Evolutionary conservation across 805 yeast genomes (phyloP), one percentile per base, ranked within the genome.

Genomic region (Lachancea quebecensis): DNA sequence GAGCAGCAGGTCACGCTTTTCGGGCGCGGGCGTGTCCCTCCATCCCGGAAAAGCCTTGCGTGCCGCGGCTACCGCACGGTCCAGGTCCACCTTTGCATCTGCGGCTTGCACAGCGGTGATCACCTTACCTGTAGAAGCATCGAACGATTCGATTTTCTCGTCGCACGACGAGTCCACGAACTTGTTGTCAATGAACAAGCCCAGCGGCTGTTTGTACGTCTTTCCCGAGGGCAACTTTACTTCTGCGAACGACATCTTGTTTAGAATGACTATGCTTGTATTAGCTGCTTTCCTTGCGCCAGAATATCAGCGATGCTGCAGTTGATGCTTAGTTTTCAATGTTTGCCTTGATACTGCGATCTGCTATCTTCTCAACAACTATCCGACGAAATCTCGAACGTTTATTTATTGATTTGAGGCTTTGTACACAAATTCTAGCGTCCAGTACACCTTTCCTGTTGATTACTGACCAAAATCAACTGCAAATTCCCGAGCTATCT

Each of bases 171-270:
- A 76, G 36, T 69, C 59, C 29, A 80, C 82, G 57, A 75, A 82
- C 60, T 84, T 83, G 62, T 82, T 82, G 70, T 83, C 79, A 64
- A 85, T 83, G 72, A 82, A 85, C 50, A 82, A 68, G 45, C 89
- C 90, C 32, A 82, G 73, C 50, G 93, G 89, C 73, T 84, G 91
- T 38, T 73, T 73, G 66, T 81, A 82, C 27, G 68, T 62, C 37
- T 65, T 68, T 37, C 95, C 95, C 54, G 81, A 79, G 51, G 95
- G 93, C 50, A 83, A 68, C 11, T 64, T 67, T 50, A 80, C 64
- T 17, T 69, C 70, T 35, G 50, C 44, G 35, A 46, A 50, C 35
- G 25, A 48, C n/a, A n/a, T 29, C 34, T 29, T n/a, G 18, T 16
- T 29, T 31, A 21, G 53, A 12, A 5, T 28, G 39, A 25, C 16